These are phyloP conservation scores for Paspalum vaginatum DNA, from an alignment of 176 grass and related monocot genomes.

Conservation along the genomic window DNA sequence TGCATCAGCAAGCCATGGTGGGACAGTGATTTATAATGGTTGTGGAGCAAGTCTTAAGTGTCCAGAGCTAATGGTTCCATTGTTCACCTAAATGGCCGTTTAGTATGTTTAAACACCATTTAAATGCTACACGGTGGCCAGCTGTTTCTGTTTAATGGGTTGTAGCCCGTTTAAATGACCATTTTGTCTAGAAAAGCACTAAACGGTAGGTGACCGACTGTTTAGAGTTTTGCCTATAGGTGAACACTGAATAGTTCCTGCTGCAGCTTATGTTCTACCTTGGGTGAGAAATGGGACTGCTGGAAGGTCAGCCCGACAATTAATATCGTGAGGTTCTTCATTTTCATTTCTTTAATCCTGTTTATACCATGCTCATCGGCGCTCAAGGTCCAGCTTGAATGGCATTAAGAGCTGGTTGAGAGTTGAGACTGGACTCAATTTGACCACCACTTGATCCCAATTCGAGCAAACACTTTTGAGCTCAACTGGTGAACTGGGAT, in stretches of 20 bases:
- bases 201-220: too few relatives aligned
- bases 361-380: neutral
- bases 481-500: neutral
- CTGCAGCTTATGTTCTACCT: neutral
- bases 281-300: neutral
- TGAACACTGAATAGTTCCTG: neutral
- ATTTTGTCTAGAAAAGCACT: too few relatives aligned
- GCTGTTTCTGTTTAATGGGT: too few relatives aligned
- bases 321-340: neutral
- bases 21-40: neutral
- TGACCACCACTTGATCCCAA: neutral
- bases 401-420: neutral
- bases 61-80: neutral
- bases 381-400: neutral
- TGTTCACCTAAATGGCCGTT: too few relatives aligned
- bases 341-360: slow-evolving; percentile 1
- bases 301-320: neutral
- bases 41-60: neutral
- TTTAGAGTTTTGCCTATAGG: too few relatives aligned
- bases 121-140: too few relatives aligned
- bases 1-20: neutral
- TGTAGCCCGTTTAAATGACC: too few relatives aligned
- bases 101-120: too few relatives aligned
- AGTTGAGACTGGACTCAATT: neutral
- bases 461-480: neutral